Percentiles rank a stretch among this genome's conserved stretches.
Evolutionary conservation across 371 early-diverging fungal species (phyloP).

Genomic region (Chytridium lagenaria): DNA sequence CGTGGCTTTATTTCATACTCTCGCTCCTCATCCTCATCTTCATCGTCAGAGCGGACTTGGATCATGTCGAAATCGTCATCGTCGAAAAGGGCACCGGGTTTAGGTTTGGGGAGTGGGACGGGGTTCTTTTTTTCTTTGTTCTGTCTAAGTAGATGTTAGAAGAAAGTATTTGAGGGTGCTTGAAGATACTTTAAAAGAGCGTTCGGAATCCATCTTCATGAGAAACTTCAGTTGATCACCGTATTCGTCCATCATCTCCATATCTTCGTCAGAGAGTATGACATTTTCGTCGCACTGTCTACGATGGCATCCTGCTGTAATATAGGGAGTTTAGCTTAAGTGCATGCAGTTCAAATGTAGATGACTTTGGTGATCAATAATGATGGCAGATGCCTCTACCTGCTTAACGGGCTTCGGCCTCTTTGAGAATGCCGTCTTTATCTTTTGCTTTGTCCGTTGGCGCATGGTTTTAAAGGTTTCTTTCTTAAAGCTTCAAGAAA

Average conservation of each 20-base stretch:
- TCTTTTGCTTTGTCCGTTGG: not conserved
- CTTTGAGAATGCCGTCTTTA: not conserved
- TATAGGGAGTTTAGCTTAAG: too few relatives aligned
- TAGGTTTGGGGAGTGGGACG: not conserved
- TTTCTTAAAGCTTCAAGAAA: not conserved
- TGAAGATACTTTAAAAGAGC: conserved; percentile 41
- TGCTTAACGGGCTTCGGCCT: not conserved
- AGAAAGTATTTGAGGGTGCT: too few relatives aligned
- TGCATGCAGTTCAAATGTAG: too few relatives aligned
- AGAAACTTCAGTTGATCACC: conserved; percentile 44
- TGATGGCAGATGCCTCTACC: not conserved
- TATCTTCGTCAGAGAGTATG: conserved; percentile 49
- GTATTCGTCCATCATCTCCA: conserved; percentile 48
- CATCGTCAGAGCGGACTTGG: conserved; percentile 18
- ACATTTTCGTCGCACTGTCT: conserved; percentile 43
- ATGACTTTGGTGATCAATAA: too few relatives aligned
- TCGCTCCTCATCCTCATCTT: conserved; percentile 29
- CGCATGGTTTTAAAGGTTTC: not conserved
- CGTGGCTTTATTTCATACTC: conserved; percentile 40
- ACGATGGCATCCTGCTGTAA: too few relatives aligned
- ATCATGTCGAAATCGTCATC: conserved; percentile 17
- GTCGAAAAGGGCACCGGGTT: not conserved
- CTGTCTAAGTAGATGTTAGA: too few relatives aligned
- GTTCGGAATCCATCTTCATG: conserved; percentile 42
- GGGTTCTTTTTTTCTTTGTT: not conserved